These are phyloP conservation scores for Boletus subcaerulescens DNA, from an alignment of 768 basidiomycete genomes.

Conservation along the genomic window DNA sequence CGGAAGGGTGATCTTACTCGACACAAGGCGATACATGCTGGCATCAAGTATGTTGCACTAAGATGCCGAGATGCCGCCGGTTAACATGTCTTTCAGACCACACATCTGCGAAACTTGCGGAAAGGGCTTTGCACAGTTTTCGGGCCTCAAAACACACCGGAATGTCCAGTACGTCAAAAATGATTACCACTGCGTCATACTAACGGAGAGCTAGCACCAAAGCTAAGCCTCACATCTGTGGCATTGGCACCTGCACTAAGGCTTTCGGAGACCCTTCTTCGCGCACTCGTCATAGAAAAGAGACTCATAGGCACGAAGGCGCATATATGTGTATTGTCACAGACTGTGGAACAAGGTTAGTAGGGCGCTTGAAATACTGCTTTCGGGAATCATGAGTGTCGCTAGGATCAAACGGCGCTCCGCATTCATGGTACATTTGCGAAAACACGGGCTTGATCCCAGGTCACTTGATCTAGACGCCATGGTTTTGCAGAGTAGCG, in stretches of 20 bases:
- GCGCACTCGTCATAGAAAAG: constrained; percentile 59
- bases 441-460: constrained; percentile 43
- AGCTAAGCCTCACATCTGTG: constrained; percentile 52
- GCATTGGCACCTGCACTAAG: constrained; percentile 42
- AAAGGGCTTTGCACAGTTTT: constrained; percentile 56
- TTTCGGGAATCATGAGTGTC: background rate
- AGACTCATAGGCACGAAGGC: constrained; percentile 46
- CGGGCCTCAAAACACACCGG: constrained; percentile 58
- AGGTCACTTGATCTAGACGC: constrained; percentile 14
- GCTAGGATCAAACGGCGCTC: constrained; percentile 63
- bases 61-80: background rate
- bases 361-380: background rate
- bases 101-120: constrained; percentile 50
- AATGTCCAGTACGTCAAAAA: constrained; percentile 59
- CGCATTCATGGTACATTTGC: constrained; percentile 53
- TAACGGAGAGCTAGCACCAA: constrained; percentile 40
- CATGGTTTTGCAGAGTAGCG: constrained; percentile 22
- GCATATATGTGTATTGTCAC: constrained; percentile 44
- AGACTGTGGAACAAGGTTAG: constrained; percentile 49
- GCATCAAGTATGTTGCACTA: constrained; percentile 40
- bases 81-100: constrained; percentile 38
- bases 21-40: constrained; percentile 50
- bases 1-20: constrained; percentile 61
- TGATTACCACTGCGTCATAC: background rate
- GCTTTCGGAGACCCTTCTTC: constrained; percentile 72